Evolutionary conservation across 2,329 filamentous ascomycete species (phyloP).

Genomic region (Coniochaeta sp.): DNA sequence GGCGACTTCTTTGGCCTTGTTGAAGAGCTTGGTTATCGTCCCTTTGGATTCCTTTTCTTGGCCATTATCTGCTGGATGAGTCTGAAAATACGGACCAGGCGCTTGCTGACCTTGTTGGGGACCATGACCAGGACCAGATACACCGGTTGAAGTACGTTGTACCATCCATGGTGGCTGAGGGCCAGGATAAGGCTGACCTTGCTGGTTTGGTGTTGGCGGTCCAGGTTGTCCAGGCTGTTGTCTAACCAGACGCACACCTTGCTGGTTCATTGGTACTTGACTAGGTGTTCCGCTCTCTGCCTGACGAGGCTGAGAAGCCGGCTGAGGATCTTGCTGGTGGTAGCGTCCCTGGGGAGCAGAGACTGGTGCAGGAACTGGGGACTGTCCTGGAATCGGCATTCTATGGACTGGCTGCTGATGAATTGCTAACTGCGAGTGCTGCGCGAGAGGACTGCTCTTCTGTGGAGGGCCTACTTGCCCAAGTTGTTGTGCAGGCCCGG

Average conservation of each 20-base stretch:
- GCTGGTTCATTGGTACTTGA: neutral
- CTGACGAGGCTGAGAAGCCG: neutral
- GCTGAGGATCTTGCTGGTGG: neutral
- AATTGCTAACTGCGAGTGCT: neutral
- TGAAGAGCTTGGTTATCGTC: slow-evolving; percentile 18
- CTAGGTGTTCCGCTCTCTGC: neutral
- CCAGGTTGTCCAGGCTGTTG: neutral
- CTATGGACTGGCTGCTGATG: neutral
- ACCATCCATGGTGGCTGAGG: neutral
- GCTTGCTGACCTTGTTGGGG: neutral
- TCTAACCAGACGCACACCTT: neutral
- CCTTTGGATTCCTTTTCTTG: slow-evolving; percentile 15
- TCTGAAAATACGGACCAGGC: neutral
- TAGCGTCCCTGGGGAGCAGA: neutral
- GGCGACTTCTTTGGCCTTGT: slow-evolving; percentile 7
- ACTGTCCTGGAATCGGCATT: neutral
- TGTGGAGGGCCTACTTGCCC: neutral
- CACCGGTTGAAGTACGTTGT: neutral
- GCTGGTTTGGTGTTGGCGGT: neutral
- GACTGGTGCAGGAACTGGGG: neutral
- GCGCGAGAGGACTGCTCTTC: neutral
- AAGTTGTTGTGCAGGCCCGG: neutral
- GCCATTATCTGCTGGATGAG: slow-evolving; percentile 4
- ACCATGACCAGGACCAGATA: neutral
- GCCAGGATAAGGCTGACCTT: neutral